phyloP scores from a whole-genome alignment of 148 eudicot genomes.

The Mesembryanthemum crystallinum region DNA sequence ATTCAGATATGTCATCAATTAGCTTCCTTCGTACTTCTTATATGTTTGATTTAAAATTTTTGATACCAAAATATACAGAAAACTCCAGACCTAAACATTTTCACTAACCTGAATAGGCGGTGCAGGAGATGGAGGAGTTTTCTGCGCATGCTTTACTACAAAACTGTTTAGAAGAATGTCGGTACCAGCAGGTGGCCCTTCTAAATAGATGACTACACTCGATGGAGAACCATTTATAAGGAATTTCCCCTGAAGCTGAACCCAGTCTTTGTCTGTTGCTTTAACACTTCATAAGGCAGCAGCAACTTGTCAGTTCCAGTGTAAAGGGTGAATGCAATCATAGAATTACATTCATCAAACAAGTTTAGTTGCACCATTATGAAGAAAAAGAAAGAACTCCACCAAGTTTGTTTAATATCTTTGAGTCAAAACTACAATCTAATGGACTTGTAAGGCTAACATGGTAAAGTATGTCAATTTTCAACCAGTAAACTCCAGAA shows the following conservation, averaged over 20 bases:
- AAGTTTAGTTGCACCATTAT: background rate
- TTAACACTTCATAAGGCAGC: slow-evolving; percentile 46
- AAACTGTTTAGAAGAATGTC: slow-evolving; percentile 80
- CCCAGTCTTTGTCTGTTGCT: slow-evolving; percentile 93
- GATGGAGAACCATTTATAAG: slow-evolving; percentile 71
- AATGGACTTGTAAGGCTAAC: background rate
- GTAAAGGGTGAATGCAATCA: background rate
- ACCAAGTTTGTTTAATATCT: background rate
- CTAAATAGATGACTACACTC: slow-evolving; percentile 63
- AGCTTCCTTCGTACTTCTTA: background rate
- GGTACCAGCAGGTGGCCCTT: slow-evolving; percentile 92
- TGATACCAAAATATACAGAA: background rate
- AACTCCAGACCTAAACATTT: background rate
- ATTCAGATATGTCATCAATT: background rate
- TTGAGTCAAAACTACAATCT: background rate
- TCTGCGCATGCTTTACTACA: slow-evolving; percentile 70
- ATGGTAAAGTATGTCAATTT: background rate
- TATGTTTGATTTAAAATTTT: background rate
- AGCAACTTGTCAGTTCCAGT: background rate
- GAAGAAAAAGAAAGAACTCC: background rate
- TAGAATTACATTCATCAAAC: background rate
- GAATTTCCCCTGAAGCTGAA: slow-evolving; percentile 72
- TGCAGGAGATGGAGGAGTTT: slow-evolving; percentile 75
- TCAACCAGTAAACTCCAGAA: background rate
- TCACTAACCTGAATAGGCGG: slow-evolving; percentile 68